phyloP scores from a whole-genome alignment of 768 basidiomycete genomes.

The Termitomyces sp. region DNA sequence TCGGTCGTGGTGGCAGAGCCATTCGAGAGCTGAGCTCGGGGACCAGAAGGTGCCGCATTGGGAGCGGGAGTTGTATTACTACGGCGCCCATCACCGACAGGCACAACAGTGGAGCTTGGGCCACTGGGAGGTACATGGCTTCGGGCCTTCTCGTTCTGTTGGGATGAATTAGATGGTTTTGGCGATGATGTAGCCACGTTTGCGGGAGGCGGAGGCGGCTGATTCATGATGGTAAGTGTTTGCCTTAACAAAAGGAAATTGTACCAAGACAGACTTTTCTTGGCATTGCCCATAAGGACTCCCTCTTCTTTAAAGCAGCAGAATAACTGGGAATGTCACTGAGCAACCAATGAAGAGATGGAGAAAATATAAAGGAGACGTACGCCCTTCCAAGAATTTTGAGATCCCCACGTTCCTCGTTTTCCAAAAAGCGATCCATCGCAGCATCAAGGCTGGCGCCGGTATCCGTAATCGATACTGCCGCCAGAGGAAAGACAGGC shows the following conservation, averaged over 20 bases:
- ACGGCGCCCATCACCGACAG: constrained; percentile 37
- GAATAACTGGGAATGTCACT: constrained; percentile 50
- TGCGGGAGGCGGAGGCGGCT: constrained; percentile 8
- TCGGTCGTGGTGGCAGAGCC: constrained; percentile 29
- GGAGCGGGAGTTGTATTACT: constrained; percentile 31
- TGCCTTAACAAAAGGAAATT: background rate
- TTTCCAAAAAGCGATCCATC: constrained; percentile 66
- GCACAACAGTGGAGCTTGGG: constrained; percentile 32
- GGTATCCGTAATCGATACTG: constrained; percentile 43
- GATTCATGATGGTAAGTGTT: background rate
- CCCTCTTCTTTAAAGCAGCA: constrained; percentile 73
- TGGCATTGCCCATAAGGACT: constrained; percentile 49
- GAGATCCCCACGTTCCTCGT: constrained; percentile 80
- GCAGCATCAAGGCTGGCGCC: constrained; percentile 57
- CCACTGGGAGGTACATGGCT: constrained; percentile 38
- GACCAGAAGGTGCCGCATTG: constrained; percentile 48
- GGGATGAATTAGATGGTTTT: constrained; percentile 27
- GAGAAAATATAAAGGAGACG: constrained; percentile 23
- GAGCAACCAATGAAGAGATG: constrained; percentile 1
- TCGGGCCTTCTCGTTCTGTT: constrained; percentile 30
- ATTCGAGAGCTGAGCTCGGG: constrained; percentile 52
- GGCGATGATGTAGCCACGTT: constrained; percentile 25
- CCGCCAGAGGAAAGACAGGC: constrained; percentile 79
- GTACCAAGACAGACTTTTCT: constrained; percentile 28
- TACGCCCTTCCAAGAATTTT: constrained; percentile 80